Conservation (phyloP, 2,329 filamentous ascomycete species). For the Venturia effusa region DNA sequence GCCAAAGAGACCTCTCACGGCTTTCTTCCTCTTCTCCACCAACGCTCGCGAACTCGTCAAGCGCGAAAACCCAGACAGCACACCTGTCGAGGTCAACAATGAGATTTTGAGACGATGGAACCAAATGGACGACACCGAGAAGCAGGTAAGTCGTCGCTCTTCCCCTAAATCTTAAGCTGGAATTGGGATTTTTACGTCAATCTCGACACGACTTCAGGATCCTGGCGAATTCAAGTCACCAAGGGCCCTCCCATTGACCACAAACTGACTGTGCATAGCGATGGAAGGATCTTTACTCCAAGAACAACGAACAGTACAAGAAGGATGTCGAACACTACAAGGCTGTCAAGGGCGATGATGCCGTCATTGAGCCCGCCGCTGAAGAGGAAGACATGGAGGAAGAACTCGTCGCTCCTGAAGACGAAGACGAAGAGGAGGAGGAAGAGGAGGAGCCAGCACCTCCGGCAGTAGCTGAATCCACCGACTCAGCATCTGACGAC, state of each 20-base stretch:
- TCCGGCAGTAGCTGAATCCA: conserved; percentile 13
- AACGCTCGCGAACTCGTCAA: conserved; percentile 75
- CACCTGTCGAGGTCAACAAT: conserved; percentile 77
- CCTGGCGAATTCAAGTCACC: background rate
- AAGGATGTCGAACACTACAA: conserved; percentile 46
- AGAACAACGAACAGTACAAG: conserved; percentile 27
- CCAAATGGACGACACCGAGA: conserved; percentile 63
- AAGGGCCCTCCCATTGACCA: no score
- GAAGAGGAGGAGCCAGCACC: conserved; percentile 19
- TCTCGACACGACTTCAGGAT: background rate
- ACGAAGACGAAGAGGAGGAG: conserved; percentile 29
- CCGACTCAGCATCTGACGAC: conserved; percentile 4
- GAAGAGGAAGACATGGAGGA: conserved; percentile 17
- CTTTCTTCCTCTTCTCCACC: conserved; percentile 92
- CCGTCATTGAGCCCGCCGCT: conserved; percentile 29
- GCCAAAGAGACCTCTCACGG: conserved; percentile 85
- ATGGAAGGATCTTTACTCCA: conserved; percentile 30
- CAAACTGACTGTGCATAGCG: conserved; percentile 22
- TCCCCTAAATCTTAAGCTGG: background rate
- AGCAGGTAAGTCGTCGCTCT: conserved; percentile 43
- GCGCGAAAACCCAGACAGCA: conserved; percentile 54
- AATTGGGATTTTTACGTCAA: background rate
- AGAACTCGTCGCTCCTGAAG: conserved; percentile 25
- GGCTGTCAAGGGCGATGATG: conserved; percentile 34
- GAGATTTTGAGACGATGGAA: conserved; percentile 83